phyloP scores from a whole-genome alignment of 2,329 filamentous ascomycete genomes.

The Beauveria caledonica region DNA sequence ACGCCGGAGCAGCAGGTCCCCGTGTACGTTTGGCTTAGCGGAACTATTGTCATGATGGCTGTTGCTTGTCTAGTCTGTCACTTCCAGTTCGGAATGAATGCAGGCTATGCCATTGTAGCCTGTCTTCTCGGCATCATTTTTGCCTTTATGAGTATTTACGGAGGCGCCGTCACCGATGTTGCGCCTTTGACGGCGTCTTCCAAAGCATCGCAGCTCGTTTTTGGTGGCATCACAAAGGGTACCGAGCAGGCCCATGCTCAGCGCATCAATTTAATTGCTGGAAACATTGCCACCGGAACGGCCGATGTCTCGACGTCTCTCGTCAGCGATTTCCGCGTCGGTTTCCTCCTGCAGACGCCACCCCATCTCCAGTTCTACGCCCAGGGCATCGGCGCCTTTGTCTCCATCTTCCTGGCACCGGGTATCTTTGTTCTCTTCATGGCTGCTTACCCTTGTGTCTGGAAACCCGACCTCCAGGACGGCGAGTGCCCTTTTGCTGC shows the following conservation, averaged over 20 bases:
- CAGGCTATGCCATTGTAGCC: slow-evolving; percentile 42
- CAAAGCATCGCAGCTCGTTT: slow-evolving; percentile 57
- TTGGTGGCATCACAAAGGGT: slow-evolving; percentile 53
- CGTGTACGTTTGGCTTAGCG: slow-evolving; percentile 43
- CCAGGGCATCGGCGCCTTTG: slow-evolving; percentile 52
- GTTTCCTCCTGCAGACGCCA: slow-evolving; percentile 57
- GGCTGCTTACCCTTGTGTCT: slow-evolving; percentile 60
- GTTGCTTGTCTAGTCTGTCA: slow-evolving; percentile 43
- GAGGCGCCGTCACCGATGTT: slow-evolving; percentile 41
- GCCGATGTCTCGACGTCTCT: slow-evolving; percentile 46
- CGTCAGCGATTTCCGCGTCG: slow-evolving; percentile 57
- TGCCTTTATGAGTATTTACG: slow-evolving; percentile 35
- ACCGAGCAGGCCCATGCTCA: slow-evolving; percentile 45
- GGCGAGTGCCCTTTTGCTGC: slow-evolving; percentile 49
- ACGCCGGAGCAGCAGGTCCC: slow-evolving; percentile 39
- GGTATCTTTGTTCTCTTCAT: slow-evolving; percentile 62
- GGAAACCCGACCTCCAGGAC: slow-evolving; percentile 34
- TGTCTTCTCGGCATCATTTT: slow-evolving; percentile 45
- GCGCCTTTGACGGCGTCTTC: slow-evolving; percentile 53
- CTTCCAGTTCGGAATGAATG: slow-evolving; percentile 42
- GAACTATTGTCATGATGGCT: slow-evolving; percentile 39
- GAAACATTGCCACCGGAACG: slow-evolving; percentile 47
- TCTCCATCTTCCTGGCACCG: slow-evolving; percentile 59
- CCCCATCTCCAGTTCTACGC: slow-evolving; percentile 60
- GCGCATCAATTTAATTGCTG: slow-evolving; percentile 57